Percentiles rank a stretch among this genome's conserved stretches.
Evolutionary conservation across 345 rosid species (phyloP).

Genomic region (Odontarrhena argentea): DNA sequence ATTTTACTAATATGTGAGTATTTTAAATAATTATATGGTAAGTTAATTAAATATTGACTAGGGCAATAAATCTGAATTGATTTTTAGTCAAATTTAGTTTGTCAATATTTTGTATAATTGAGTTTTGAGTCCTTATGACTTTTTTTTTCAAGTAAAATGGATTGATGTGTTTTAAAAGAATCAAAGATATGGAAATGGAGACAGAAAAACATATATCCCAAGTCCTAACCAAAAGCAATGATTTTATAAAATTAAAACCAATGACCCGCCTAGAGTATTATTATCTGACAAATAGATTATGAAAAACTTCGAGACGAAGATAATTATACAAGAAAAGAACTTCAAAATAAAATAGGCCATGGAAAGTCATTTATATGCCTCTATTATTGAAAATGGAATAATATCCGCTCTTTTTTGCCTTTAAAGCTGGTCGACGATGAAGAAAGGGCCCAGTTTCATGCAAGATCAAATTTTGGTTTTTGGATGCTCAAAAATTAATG

Average conservation of each 20-base stretch:
- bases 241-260: neutral
- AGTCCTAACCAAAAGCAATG: neutral
- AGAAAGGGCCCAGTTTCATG: conserved; percentile 25
- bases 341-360: neutral
- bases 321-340: neutral
- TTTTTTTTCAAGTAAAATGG: neutral
- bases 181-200: conserved; percentile 6
- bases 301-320: conserved; percentile 32
- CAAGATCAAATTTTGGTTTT: conserved; percentile 16
- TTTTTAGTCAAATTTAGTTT: neutral
- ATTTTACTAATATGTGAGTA: neutral
- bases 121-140: neutral
- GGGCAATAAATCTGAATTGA: neutral
- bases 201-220: neutral
- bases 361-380: conserved; percentile 6
- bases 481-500: conserved; percentile 28
- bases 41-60: neutral
- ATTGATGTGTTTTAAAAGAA: neutral
- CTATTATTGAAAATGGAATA: conserved; percentile 14
- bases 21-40: neutral
- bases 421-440: conserved; percentile 18
- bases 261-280: neutral
- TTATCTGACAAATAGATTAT: neutral
- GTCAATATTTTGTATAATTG: neutral
- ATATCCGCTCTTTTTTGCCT: neutral